Conservation (phyloP, 352 stramenopile species). For the Globisporangium camurandrum region DNA sequence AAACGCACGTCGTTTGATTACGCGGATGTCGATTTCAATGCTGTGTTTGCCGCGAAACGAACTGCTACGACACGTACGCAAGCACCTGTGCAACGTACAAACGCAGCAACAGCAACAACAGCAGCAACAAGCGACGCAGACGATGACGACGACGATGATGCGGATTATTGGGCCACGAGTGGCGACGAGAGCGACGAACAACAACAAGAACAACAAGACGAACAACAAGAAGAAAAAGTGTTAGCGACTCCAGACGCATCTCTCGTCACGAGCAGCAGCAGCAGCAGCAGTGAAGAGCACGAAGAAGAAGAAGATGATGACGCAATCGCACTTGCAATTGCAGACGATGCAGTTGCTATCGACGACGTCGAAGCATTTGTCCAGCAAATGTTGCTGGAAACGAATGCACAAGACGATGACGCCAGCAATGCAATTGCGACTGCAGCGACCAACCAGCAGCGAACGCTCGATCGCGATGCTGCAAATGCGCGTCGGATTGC, state of each 20-base stretch:
- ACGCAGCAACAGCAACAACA: background rate
- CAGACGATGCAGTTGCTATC: conserved; percentile 4
- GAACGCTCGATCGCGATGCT: conserved; percentile 18
- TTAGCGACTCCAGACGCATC: background rate
- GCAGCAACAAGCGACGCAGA: background rate
- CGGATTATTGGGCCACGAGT: conserved; percentile 15
- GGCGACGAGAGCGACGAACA: conserved; percentile 9
- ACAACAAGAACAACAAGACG: background rate
- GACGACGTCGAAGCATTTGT: conserved; percentile 35
- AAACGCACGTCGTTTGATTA: conserved; percentile 20
- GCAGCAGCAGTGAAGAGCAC: conserved; percentile 1
- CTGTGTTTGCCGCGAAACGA: conserved; percentile 1
- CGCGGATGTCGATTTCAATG: conserved; percentile 7
- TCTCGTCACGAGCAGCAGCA: background rate
- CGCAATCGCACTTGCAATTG: background rate
- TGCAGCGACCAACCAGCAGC: background rate
- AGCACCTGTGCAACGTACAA: background rate
- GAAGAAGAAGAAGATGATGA: background rate
- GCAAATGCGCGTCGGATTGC: conserved; percentile 42
- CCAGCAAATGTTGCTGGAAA: conserved; percentile 20
- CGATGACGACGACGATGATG: conserved; percentile 9
- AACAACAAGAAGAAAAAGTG: background rate
- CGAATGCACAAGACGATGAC: background rate
- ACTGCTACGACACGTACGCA: background rate
- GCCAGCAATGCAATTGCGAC: background rate